Evolutionary conservation across 164 flowering plant species (phyloP), one percentile per base, ranked within the genome.

Genomic region (Tetracentron sinense): DNA sequence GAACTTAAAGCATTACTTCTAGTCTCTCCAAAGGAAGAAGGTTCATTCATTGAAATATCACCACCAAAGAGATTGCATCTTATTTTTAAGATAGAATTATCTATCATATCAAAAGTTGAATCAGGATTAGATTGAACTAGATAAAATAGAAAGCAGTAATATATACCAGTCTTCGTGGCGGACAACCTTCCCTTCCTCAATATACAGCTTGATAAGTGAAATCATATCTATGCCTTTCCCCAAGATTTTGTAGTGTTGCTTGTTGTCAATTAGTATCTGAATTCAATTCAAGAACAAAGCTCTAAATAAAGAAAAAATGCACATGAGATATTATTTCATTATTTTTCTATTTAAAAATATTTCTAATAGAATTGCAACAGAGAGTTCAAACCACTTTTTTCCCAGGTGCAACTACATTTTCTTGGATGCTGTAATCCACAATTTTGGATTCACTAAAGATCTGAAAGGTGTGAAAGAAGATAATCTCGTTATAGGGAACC

Each of bases 131-230:
- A 38, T 4, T 38, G 44, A 38, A 38, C 11, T 3, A 8, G 44
- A 38, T 4, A 14, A 23, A 3, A 30, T 10, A 7, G 2, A 14
- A 7, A 54, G 20, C 15, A 59, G 46, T 17, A 44, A 30, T 6
- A 63, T 81, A 42, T 85, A 88, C 96, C 94, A 75, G 58, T 92
- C 98, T 73, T 92, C 96, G 59, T 92, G 98, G 29, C 86, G 86
- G 55, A 87, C 73, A 46, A 87, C 77, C 69, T 86, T 89, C 48
- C 92, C 92, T 11, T 79, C 75, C 61, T 84, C 86, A 19, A 81
- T 74, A 8, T 74, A 33, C 56, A 92, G 77, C 78, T 69, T 84
- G 73, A 92, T 92, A 33, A 87, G 96, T 7, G 97, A 84, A 64
- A 79, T 74, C 83, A 87, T 64, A 68, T 85, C 77, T 49, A 87